Conservation (phyloP, 495 filamentous ascomycete genomes). For the Neurospora sp. region DNA sequence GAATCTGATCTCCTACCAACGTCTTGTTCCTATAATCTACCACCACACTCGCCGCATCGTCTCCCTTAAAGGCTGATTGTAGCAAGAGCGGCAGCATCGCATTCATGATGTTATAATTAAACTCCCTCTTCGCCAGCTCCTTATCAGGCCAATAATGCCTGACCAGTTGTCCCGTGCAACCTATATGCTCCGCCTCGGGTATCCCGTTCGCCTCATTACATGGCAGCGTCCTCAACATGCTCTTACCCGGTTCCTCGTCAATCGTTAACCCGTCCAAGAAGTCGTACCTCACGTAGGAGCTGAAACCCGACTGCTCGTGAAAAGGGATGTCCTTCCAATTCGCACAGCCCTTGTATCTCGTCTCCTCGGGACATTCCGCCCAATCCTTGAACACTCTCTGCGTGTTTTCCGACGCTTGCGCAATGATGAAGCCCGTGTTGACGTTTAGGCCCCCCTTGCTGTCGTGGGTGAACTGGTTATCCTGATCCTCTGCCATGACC, state of each 20-base stretch:
- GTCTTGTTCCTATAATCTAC: constrained; percentile 11
- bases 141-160: constrained; percentile 22
- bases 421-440: constrained; percentile 25
- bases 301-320: constrained; percentile 23
- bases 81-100: constrained; percentile 15
- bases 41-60: constrained; percentile 1
- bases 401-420: constrained; percentile 17
- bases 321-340: constrained; percentile 14
- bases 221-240: constrained; percentile 15
- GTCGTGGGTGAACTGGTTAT: constrained; percentile 13
- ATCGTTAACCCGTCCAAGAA: constrained; percentile 20
- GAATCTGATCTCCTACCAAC: constrained; percentile 11
- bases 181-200: constrained; percentile 8
- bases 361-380: constrained; percentile 16
- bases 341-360: constrained; percentile 12
- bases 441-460: constrained; percentile 9
- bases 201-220: constrained; percentile 23
- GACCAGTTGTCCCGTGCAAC: constrained; percentile 17
- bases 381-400: constrained; percentile 20
- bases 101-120: constrained; percentile 12
- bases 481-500: constrained; percentile 35
- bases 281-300: constrained; percentile 20
- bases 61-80: constrained; percentile 9
- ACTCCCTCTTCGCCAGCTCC: constrained; percentile 9
- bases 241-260: constrained; percentile 5